phyloP scores from a whole-genome alignment of 176 grass and related monocot genomes.

The Eragrostis nindensis region DNA sequence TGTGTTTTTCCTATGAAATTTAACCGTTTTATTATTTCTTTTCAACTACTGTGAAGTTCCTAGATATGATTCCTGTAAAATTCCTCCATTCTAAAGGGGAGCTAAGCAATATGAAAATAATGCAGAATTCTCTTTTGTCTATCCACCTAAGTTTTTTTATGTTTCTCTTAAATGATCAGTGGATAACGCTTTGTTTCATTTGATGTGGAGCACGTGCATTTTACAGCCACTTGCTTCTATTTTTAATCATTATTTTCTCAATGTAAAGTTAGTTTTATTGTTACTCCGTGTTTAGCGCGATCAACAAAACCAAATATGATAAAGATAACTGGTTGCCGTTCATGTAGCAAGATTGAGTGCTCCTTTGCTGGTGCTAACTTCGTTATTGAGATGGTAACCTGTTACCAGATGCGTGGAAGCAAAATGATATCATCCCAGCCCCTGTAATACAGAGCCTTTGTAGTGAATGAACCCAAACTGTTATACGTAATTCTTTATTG shows the following conservation, averaged over 20 bases:
- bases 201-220: background rate
- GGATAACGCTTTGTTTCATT: slow-evolving; percentile 10
- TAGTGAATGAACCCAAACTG: slow-evolving; percentile 11
- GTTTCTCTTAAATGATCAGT: background rate
- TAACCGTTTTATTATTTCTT: too few species aligned
- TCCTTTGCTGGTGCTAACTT: background rate
- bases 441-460: background rate
- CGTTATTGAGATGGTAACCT: background rate
- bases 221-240: background rate
- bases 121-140: slow-evolving; percentile 21
- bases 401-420: background rate
- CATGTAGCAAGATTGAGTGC: background rate
- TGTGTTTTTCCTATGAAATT: too few species aligned
- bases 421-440: background rate
- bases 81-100: too few species aligned
- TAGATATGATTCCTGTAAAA: too few species aligned
- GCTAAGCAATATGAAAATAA: slow-evolving; percentile 11
- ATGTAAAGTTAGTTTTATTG: background rate
- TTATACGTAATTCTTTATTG: slow-evolving; percentile 1
- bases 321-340: background rate
- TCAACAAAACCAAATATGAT: background rate
- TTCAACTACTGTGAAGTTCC: too few species aligned
- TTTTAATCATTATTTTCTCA: background rate
- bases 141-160: background rate
- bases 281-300: background rate